A percentile compares a stretch with the other conserved stretches of the same genome.
Conservation (phyloP, 176 grass and related monocot species). For the Thinopyrum elongatum region DNA sequence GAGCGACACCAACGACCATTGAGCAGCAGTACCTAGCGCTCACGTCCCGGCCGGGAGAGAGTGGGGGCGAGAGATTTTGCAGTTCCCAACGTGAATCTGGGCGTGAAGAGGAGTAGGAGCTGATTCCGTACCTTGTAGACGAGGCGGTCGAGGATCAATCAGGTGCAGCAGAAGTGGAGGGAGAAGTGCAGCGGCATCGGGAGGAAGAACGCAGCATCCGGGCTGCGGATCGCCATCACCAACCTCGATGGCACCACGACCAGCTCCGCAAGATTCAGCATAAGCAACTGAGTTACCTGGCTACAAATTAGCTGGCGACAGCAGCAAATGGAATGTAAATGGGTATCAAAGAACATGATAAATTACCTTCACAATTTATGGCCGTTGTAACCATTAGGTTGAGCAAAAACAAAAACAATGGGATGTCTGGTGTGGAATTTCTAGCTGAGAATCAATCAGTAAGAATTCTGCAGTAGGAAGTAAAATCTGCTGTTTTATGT, state of each 20-base stretch:
- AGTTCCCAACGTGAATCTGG: too few relatives aligned
- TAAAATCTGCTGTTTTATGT: too few relatives aligned
- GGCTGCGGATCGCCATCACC: constrained; percentile 2
- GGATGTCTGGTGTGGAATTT: too few relatives aligned
- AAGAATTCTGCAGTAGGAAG: too few relatives aligned
- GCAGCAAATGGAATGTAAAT: constrained; percentile 16
- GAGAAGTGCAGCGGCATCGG: constrained; percentile 47
- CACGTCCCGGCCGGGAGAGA: not conserved
- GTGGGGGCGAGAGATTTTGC: constrained; percentile 30
- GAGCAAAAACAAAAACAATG: too few relatives aligned
- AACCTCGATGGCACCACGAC: constrained; percentile 4
- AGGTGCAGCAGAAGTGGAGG: constrained; percentile 52
- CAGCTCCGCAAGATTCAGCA: not conserved
- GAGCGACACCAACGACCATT: too few relatives aligned
- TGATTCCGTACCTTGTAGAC: constrained; percentile 59
- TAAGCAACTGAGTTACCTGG: constrained; percentile 11
- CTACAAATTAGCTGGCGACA: not conserved
- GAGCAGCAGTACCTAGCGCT: too few relatives aligned
- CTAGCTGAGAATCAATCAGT: too few relatives aligned
- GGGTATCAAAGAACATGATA: not conserved
- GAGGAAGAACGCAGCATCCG: constrained; percentile 22
- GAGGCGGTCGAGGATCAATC: constrained; percentile 72
- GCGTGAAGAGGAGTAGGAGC: not conserved
- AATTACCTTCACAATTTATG: constrained; percentile 83
- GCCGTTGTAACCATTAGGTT: not conserved